A percentile compares a stretch with the other conserved stretches of the same genome.
phyloP scores from a whole-genome alignment of 1,284 basidiomycete genomes.

The Ceratobasidium sp. region DNA sequence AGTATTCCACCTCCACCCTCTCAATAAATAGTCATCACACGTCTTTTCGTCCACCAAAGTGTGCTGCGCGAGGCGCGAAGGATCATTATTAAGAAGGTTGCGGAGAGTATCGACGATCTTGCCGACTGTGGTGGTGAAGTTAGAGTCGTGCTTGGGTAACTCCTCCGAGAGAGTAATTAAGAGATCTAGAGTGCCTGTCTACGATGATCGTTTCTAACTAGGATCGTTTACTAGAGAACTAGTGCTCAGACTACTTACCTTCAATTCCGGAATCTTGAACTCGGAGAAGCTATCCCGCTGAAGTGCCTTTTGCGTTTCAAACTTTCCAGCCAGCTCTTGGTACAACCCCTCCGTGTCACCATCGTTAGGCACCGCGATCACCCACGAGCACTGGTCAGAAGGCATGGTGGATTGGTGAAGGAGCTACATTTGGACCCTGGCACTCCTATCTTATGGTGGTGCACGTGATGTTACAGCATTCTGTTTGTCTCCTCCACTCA shows the following conservation, averaged over 20 bases:
- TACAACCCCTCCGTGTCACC: constrained; percentile 78
- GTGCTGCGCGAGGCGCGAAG: constrained; percentile 85
- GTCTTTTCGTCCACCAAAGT: constrained; percentile 85
- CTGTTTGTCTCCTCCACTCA: background rate
- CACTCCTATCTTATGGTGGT: constrained; percentile 29
- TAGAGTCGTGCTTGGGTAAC: constrained; percentile 91
- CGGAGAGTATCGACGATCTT: constrained; percentile 97
- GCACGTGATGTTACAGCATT: constrained; percentile 30
- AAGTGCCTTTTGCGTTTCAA: constrained; percentile 65
- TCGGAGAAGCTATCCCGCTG: constrained; percentile 65
- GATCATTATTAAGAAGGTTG: constrained; percentile 91
- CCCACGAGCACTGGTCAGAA: constrained; percentile 88
- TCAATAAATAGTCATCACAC: constrained; percentile 85
- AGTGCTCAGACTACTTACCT: constrained; percentile 63
- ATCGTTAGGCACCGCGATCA: constrained; percentile 79
- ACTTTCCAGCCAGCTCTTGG: constrained; percentile 72
- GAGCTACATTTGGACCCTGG: constrained; percentile 40
- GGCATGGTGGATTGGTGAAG: constrained; percentile 67
- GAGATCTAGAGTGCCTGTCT: constrained; percentile 95
- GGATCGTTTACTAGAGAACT: background rate
- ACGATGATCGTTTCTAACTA: constrained; percentile 43
- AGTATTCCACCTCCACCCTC: constrained; percentile 90
- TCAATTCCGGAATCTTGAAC: constrained; percentile 80
- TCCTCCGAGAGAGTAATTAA: constrained; percentile 93
- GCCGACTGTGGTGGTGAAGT: constrained; percentile 88